Conservation (phyloP, 2,329 filamentous ascomycete genomes). For the Aspergillus hiratsukae region DNA sequence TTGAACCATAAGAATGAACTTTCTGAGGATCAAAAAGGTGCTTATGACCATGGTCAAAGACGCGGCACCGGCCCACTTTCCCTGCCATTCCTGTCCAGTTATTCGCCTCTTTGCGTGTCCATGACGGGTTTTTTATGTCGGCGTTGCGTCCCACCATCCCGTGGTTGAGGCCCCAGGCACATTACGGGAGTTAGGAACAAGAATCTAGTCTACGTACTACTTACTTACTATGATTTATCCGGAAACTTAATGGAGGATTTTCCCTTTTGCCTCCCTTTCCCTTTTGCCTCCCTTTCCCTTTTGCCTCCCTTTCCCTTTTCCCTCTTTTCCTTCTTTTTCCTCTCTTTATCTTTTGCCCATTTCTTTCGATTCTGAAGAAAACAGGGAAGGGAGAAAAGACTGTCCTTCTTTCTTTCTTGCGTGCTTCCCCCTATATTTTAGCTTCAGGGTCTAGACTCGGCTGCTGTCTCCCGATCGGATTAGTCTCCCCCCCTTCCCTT, state of each 20-base stretch:
- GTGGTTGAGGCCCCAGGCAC: background rate
- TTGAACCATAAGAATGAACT: too few relatives aligned
- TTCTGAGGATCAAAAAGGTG: too few relatives aligned
- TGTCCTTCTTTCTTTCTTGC: background rate
- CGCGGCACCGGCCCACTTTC: background rate
- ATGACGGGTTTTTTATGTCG: background rate
- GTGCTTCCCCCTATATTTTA: constrained; percentile 2
- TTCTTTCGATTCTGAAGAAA: background rate
- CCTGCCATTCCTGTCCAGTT: background rate
- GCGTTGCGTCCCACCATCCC: background rate
- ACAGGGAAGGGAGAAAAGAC: too few relatives aligned
- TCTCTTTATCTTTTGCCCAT: background rate
- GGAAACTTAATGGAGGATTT: constrained; percentile 9
- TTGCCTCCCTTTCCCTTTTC: constrained; percentile 10
- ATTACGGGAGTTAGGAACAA: too few relatives aligned
- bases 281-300: too few relatives aligned
- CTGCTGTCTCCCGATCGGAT: background rate
- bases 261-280: constrained; percentile 9
- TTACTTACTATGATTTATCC: background rate
- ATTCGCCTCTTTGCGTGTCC: background rate
- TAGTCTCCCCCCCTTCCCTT: background rate
- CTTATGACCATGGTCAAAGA: too few relatives aligned
- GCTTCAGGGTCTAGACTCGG: background rate
- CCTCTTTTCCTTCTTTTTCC: background rate
- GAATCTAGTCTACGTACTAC: too few relatives aligned